Evolutionary conservation across 345 rosid genomes (phyloP).

Genomic region (Cardiospermum halicacabum): DNA sequence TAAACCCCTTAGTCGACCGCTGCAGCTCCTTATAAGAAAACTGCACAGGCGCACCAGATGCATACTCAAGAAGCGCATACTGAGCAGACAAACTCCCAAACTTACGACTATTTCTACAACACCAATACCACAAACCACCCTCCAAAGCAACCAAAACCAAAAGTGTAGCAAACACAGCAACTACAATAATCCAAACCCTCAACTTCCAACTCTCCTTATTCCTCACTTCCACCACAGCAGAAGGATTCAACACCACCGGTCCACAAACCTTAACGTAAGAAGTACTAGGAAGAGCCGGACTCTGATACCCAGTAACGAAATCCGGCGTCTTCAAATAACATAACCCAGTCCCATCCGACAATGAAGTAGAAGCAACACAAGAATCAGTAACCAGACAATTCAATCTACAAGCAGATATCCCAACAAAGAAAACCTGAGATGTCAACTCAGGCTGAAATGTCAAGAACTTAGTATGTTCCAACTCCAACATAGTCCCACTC

Average conservation of each 20-base stretch:
- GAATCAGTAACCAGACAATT: constrained; percentile 43
- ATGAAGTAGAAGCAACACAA: constrained; percentile 52
- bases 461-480: constrained; percentile 48
- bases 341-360: constrained; percentile 54
- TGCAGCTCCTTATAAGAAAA: constrained; percentile 46
- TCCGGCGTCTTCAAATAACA: constrained; percentile 44
- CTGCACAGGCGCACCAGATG: constrained; percentile 53
- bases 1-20: constrained; percentile 43
- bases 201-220: constrained; percentile 19
- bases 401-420: constrained; percentile 46
- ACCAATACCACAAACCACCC: constrained; percentile 60
- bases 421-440: constrained; percentile 36
- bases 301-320: constrained; percentile 47
- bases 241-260: constrained; percentile 37
- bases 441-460: constrained; percentile 40
- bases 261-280: constrained; percentile 62
- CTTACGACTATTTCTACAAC: constrained; percentile 36
- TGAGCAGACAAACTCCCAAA: constrained; percentile 44
- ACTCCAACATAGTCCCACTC: constrained; percentile 41
- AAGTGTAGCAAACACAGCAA: constrained; percentile 37
- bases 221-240: neutral
- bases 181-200: constrained; percentile 27
- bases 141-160: constrained; percentile 35
- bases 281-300: constrained; percentile 53
- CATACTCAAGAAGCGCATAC: constrained; percentile 61